Conservation (phyloP, 306 rosid genomes). For the Prunus padus region DNA sequence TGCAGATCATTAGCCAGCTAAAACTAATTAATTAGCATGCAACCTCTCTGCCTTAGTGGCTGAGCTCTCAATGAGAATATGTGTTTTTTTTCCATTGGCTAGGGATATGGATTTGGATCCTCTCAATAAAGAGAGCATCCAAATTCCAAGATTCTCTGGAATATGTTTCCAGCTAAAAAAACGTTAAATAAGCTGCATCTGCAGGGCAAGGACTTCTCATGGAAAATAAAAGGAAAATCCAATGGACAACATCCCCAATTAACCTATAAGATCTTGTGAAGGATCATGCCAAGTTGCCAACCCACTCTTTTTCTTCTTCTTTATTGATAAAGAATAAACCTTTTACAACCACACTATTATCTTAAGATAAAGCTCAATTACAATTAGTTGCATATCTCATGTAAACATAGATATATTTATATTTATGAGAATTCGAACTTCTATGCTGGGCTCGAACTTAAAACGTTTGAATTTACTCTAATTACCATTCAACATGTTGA, state of each 20-base stretch:
- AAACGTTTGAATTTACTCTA: not conserved
- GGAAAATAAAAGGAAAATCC: not conserved
- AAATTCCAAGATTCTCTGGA: not conserved
- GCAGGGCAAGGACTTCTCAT: not conserved
- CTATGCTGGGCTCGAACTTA: too few relatives aligned
- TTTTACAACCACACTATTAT: not conserved
- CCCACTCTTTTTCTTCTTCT: not conserved
- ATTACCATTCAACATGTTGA: not conserved
- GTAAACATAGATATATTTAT: too few relatives aligned
- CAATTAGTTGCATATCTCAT: not conserved
- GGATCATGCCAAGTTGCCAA: not conserved
- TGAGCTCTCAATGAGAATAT: too few relatives aligned
- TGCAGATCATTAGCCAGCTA: constrained; percentile 1
- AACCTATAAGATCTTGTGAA: not conserved
- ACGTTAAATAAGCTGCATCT: not conserved
- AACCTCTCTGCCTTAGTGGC: not conserved
- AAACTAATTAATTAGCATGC: constrained; percentile 7
- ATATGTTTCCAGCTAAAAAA: constrained; percentile 2
- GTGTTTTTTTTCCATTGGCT: not conserved
- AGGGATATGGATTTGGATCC: not conserved
- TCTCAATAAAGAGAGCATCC: not conserved
- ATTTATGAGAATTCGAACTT: not conserved
- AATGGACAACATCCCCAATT: too few relatives aligned
- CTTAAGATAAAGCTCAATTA: not conserved
- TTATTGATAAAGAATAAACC: not conserved